A percentile compares a stretch with the other conserved stretches of the same genome.
These are phyloP conservation scores for Cyberlindnera xishuangbannaensis DNA, from an alignment of 805 yeast genomes.

Conservation along the genomic window DNA sequence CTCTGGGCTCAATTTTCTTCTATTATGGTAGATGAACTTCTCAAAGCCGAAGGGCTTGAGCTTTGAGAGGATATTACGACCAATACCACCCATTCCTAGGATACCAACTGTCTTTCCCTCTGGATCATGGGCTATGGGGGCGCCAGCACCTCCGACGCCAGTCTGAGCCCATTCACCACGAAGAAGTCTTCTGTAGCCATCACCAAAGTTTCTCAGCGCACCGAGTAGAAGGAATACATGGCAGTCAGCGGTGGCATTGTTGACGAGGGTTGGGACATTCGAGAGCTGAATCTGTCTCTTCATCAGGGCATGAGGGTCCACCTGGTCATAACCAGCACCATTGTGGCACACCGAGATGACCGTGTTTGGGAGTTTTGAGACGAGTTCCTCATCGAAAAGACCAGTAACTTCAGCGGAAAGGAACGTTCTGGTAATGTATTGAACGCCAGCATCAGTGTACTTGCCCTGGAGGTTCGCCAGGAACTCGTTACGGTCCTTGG, in stretches of 20 bases:
- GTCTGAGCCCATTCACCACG: slow-evolving; percentile 56
- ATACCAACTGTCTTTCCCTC: slow-evolving; percentile 73
- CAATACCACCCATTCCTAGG: slow-evolving; percentile 87
- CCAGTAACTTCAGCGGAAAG: slow-evolving; percentile 50
- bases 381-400: slow-evolving; percentile 57
- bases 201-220: slow-evolving; percentile 61
- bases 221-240: slow-evolving; percentile 59
- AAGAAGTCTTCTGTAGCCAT: slow-evolving; percentile 47
- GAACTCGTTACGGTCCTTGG: slow-evolving; percentile 33
- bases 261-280: slow-evolving; percentile 61
- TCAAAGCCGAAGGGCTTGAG: slow-evolving; percentile 72
- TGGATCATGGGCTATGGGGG: slow-evolving; percentile 69
- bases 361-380: slow-evolving; percentile 45
- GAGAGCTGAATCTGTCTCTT: slow-evolving; percentile 55
- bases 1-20: slow-evolving; percentile 50
- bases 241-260: slow-evolving; percentile 66
- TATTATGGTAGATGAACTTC: slow-evolving; percentile 67
- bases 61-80: slow-evolving; percentile 70
- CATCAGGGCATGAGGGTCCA: slow-evolving; percentile 49
- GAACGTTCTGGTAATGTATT: slow-evolving; percentile 46
- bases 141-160: slow-evolving; percentile 47
- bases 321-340: slow-evolving; percentile 78
- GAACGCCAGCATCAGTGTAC: slow-evolving; percentile 25
- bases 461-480: slow-evolving; percentile 29
- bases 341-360: slow-evolving; percentile 51